Percentiles rank a stretch among this genome's conserved stretches.
Evolutionary conservation across 169 alveolate genomes (phyloP).

Genomic region (Eimeria tenella): DNA sequence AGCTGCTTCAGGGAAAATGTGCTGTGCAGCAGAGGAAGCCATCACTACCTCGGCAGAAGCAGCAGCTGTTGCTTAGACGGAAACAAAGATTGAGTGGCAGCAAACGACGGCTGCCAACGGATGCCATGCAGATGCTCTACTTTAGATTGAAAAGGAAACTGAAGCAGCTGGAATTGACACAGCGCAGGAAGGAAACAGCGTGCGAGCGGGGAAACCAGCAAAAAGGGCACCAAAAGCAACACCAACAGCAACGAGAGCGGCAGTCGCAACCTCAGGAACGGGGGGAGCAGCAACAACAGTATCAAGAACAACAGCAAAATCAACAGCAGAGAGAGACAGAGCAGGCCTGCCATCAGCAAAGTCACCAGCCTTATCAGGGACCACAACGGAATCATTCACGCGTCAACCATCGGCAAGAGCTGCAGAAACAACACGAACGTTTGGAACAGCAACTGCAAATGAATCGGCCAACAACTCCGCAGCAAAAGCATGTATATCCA

Average conservation of each 20-base stretch:
- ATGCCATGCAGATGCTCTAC: conserved; percentile 9
- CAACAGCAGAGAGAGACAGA: neutral
- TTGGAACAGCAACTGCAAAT: neutral
- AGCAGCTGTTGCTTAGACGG: conserved; percentile 24
- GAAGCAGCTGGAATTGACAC: conserved; percentile 47
- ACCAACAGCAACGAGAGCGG: neutral
- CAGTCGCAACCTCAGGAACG: neutral
- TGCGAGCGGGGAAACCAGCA: neutral
- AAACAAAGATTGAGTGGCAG: conserved; percentile 1
- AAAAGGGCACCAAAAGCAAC: neutral
- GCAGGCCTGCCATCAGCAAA: neutral
- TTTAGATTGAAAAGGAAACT: conserved; percentile 13
- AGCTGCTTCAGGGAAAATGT: conserved; percentile 26
- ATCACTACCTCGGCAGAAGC: neutral
- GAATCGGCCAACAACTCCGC: neutral
- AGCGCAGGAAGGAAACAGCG: conserved; percentile 20
- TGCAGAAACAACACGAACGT: neutral
- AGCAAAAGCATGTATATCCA: neutral
- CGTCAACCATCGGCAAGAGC: neutral
- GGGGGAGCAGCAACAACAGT: neutral
- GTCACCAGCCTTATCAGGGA: neutral
- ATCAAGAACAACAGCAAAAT: neutral
- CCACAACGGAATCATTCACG: neutral
- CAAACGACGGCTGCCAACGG: conserved; percentile 30
- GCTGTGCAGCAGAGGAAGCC: neutral